These are phyloP conservation scores for Fereydounia khargensis DNA, from an alignment of 1,284 basidiomycete genomes.

Conservation along the genomic window DNA sequence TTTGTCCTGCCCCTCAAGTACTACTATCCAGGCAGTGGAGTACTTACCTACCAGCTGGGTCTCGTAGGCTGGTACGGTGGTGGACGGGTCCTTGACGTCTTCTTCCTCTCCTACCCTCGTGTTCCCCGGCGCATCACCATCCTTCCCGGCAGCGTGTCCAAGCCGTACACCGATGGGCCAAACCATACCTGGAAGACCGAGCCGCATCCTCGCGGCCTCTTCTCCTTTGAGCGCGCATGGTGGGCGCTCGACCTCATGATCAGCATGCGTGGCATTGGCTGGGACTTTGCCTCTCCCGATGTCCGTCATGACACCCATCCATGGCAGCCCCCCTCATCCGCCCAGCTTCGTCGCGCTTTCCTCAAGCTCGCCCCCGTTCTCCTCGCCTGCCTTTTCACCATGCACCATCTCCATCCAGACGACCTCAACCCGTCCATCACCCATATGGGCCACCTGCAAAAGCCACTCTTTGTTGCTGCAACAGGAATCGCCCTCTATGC, in stretches of 20 bases:
- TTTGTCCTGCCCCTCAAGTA: conserved; percentile 25
- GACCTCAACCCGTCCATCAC: conserved; percentile 19
- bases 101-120: conserved; percentile 35
- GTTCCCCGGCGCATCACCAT: conserved; percentile 23
- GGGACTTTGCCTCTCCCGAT: conserved; percentile 38
- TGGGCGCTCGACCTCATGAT: conserved; percentile 41
- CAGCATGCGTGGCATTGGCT: conserved; percentile 39
- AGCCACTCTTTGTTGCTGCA: conserved; percentile 24
- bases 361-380: conserved; percentile 30
- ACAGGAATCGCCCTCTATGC: conserved; percentile 36
- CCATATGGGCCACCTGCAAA: conserved; percentile 11
- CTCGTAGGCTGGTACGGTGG: conserved; percentile 29
- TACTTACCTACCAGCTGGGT: conserved; percentile 37
- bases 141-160: conserved; percentile 2
- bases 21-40: conserved; percentile 26
- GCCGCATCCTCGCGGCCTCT: conserved; percentile 12
- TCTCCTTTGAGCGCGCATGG: conserved; percentile 28
- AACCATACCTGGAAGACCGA: conserved; percentile 32
- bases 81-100: conserved; percentile 29
- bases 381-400: conserved; percentile 11
- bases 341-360: conserved; percentile 23
- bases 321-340: conserved; percentile 30
- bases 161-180: conserved; percentile 10
- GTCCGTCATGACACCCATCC: conserved; percentile 36
- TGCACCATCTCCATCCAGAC: conserved; percentile 17